A percentile compares a stretch with the other conserved stretches of the same genome.
These are phyloP conservation scores for Naematelia aurantialba DNA, from an alignment of 768 basidiomycete genomes.

Conservation along the genomic window DNA sequence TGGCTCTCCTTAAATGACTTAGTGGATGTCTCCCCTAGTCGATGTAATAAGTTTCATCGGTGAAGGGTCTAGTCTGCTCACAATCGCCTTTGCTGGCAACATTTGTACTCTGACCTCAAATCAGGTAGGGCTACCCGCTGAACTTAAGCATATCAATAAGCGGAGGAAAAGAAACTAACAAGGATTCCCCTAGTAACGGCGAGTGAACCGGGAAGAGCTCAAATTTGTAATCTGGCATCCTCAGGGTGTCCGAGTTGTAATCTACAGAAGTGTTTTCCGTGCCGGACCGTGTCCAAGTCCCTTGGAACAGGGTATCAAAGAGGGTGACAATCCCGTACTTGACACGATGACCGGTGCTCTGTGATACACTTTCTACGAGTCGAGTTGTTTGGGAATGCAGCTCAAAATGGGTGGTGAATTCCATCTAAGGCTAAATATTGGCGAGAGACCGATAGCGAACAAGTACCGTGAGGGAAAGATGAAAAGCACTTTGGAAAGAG, in stretches of 20 bases:
- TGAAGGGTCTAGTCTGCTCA: constrained; percentile 60
- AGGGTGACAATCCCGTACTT: constrained; percentile 55
- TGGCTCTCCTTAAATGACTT: constrained; percentile 55
- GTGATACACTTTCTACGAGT: constrained; percentile 73
- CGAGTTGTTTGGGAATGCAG: constrained; percentile 83
- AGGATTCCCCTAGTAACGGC: constrained; percentile 84
- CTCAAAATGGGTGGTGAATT: constrained; percentile 77
- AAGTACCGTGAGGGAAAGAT: constrained; percentile 79
- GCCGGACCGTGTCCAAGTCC: constrained; percentile 71
- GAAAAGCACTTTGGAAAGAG: constrained; percentile 77
- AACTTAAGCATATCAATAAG: constrained; percentile 88
- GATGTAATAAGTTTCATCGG: constrained; percentile 58
- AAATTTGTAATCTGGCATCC: constrained; percentile 74
- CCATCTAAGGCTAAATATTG: constrained; percentile 81
- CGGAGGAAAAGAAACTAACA: constrained; percentile 88
- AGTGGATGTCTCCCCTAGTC: constrained; percentile 51
- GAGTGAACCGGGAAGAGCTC: constrained; percentile 80
- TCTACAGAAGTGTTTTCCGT: constrained; percentile 72
- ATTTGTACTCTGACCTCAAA: constrained; percentile 61
- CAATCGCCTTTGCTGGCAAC: constrained; percentile 47
- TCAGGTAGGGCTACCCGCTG: constrained; percentile 78
- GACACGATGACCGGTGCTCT: constrained; percentile 62
- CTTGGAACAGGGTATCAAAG: constrained; percentile 71
- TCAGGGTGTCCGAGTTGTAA: constrained; percentile 67
- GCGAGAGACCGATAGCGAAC: constrained; percentile 79